Conservation (phyloP, 768 basidiomycete species). For the Suillus fuscotomentosus region DNA sequence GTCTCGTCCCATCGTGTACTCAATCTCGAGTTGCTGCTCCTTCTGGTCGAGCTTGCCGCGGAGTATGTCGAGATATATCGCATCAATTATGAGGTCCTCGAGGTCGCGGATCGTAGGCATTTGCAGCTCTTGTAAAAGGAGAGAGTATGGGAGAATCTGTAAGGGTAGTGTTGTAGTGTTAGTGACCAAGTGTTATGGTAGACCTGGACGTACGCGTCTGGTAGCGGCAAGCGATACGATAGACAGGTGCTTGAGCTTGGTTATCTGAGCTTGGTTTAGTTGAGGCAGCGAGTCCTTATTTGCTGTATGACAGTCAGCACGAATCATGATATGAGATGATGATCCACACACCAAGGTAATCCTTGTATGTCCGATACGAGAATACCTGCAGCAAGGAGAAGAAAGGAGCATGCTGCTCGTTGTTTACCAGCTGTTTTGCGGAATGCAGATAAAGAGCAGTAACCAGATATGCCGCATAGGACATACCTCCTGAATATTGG, state of each 20-base stretch:
- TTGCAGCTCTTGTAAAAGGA: constrained; percentile 68
- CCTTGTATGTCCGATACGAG: constrained; percentile 82
- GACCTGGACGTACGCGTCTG: constrained; percentile 57
- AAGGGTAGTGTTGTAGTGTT: background rate
- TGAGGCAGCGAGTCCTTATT: constrained; percentile 65
- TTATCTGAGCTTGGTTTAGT: constrained; percentile 69
- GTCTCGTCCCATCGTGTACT: constrained; percentile 92
- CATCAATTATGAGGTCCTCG: constrained; percentile 96
- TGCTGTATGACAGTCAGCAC: constrained; percentile 39
- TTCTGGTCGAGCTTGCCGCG: constrained; percentile 94
- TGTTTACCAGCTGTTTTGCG: constrained; percentile 58
- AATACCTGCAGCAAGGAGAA: constrained; percentile 79
- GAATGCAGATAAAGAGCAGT: constrained; percentile 1
- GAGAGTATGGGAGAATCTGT: constrained; percentile 81
- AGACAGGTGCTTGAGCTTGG: constrained; percentile 91
- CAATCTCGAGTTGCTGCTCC: constrained; percentile 84
- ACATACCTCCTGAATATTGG: constrained; percentile 82
- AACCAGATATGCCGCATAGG: background rate
- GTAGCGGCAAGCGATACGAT: constrained; percentile 81
- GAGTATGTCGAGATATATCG: constrained; percentile 88
- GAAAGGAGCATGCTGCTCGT: constrained; percentile 60
- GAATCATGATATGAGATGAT: background rate
- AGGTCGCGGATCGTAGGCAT: constrained; percentile 82
- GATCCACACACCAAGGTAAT: constrained; percentile 70
- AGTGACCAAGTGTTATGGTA: constrained; percentile 1